phyloP scores from a whole-genome alignment of 768 basidiomycete genomes.

The Boletus sp. region DNA sequence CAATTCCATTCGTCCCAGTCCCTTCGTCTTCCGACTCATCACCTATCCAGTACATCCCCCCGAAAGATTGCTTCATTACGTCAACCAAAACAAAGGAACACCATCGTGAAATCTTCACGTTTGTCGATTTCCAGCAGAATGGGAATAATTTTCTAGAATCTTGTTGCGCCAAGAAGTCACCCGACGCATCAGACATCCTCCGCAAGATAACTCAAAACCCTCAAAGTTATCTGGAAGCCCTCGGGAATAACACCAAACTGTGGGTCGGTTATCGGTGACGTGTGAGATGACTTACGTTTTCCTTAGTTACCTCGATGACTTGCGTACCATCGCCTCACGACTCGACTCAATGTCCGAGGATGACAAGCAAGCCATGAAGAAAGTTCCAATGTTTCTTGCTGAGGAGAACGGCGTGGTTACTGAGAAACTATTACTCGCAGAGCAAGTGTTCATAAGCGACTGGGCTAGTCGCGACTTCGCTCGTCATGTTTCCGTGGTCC shows the following conservation, averaged over 20 bases:
- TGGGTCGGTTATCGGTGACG: not conserved
- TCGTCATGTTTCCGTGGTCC: constrained; percentile 4
- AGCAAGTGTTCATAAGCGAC: no score
- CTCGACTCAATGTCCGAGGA: no score
- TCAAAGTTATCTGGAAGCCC: not conserved
- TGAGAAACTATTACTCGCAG: constrained; percentile 1
- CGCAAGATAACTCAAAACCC: constrained; percentile 10
- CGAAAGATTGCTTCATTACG: constrained; percentile 15
- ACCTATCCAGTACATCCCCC: not conserved
- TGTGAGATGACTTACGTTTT: not conserved
- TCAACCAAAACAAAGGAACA: constrained; percentile 2
- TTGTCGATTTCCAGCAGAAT: constrained; percentile 11
- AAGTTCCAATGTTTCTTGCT: constrained; percentile 15
- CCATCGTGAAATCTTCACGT: constrained; percentile 10
- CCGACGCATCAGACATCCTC: constrained; percentile 9
- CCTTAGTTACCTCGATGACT: constrained; percentile 10
- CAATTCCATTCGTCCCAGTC: constrained; percentile 3
- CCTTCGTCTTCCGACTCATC: not conserved
- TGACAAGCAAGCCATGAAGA: no score
- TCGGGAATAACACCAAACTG: not conserved
- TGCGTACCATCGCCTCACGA: no score
- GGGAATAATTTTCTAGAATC: constrained; percentile 12
- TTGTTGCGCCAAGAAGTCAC: constrained; percentile 12
- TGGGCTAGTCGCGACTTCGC: constrained; percentile 11
- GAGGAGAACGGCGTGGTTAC: not conserved